phyloP scores from a whole-genome alignment of 2,329 filamentous ascomycete genomes.

The Polychaeton citri region DNA sequence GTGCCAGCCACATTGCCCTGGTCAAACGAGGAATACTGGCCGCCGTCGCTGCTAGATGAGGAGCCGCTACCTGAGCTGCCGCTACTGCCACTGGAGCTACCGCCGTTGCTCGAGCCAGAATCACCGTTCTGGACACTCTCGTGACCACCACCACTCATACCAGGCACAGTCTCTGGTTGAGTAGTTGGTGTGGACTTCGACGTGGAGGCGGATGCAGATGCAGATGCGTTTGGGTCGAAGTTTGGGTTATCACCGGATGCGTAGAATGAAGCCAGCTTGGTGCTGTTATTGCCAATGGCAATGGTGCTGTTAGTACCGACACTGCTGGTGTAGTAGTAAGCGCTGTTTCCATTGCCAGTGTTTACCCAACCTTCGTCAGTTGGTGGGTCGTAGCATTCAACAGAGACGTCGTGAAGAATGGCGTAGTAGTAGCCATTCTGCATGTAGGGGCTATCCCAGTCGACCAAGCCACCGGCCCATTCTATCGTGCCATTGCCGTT shows the following conservation, averaged over 20 bases:
- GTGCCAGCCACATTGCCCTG: slow-evolving; percentile 16
- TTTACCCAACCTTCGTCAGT: slow-evolving; percentile 40
- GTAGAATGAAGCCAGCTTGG: slow-evolving; percentile 63
- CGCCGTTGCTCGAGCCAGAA: background rate
- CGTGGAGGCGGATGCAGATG: slow-evolving; percentile 8
- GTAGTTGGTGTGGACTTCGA: slow-evolving; percentile 4
- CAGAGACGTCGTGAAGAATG: slow-evolving; percentile 59
- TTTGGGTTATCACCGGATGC: slow-evolving; percentile 66
- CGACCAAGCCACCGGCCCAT: slow-evolving; percentile 83
- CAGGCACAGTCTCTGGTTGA: slow-evolving; percentile 39
- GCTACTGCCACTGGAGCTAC: slow-evolving; percentile 20
- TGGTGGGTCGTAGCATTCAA: slow-evolving; percentile 80
- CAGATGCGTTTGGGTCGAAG: slow-evolving; percentile 27
- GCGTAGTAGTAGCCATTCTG: slow-evolving; percentile 84
- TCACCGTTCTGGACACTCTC: slow-evolving; percentile 1
- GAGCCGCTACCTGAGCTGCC: slow-evolving; percentile 9
- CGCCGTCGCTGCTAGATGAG: background rate
- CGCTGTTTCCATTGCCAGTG: slow-evolving; percentile 39
- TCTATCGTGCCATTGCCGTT: slow-evolving; percentile 75
- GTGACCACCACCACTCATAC: slow-evolving; percentile 33
- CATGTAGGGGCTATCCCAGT: slow-evolving; percentile 77
- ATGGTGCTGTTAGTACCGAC: slow-evolving; percentile 64
- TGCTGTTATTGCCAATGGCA: slow-evolving; percentile 58
- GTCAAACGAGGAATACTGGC: slow-evolving; percentile 9
- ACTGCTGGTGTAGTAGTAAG: slow-evolving; percentile 61